Conservation (phyloP, 208 protist species). For the Naegleria lovaniensis region DNA sequence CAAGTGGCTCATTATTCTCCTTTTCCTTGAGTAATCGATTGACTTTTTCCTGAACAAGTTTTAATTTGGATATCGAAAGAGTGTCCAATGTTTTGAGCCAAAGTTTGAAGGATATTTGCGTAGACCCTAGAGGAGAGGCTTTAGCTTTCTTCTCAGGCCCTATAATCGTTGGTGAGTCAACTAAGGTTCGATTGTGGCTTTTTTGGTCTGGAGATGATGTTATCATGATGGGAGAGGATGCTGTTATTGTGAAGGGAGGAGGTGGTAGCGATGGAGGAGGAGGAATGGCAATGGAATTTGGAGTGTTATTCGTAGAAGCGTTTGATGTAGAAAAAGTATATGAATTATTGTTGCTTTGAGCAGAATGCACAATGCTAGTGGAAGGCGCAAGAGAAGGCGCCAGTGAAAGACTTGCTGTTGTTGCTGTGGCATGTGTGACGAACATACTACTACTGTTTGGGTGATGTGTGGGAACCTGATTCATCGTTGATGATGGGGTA, state of each 20-base stretch:
- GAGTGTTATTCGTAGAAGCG: neutral
- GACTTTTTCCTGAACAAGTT: neutral
- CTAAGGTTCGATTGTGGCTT: neutral
- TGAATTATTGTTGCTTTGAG: too few relatives aligned
- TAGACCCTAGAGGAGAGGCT: neutral
- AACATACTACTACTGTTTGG: too few relatives aligned
- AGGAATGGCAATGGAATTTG: neutral
- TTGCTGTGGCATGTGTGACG: too few relatives aligned
- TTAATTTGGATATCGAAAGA: neutral
- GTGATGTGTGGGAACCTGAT: too few relatives aligned
- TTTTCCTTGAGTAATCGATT: neutral
- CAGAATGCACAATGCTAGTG: too few relatives aligned
- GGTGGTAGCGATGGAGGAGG: neutral
- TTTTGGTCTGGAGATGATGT: neutral
- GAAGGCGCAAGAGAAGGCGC: too few relatives aligned
- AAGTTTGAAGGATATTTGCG: neutral
- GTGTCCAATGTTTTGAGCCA: neutral
- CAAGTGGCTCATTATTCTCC: neutral
- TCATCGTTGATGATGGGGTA: too few relatives aligned
- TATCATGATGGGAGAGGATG: neutral
- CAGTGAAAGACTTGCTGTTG: too few relatives aligned
- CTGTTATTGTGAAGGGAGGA: neutral
- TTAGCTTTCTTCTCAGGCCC: neutral
- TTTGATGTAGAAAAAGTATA: too few relatives aligned
- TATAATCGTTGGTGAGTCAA: neutral